A percentile compares a stretch with the other conserved stretches of the same genome.
Conservation (phyloP, 306 rosid genomes). For the Cicer yamashitae region DNA sequence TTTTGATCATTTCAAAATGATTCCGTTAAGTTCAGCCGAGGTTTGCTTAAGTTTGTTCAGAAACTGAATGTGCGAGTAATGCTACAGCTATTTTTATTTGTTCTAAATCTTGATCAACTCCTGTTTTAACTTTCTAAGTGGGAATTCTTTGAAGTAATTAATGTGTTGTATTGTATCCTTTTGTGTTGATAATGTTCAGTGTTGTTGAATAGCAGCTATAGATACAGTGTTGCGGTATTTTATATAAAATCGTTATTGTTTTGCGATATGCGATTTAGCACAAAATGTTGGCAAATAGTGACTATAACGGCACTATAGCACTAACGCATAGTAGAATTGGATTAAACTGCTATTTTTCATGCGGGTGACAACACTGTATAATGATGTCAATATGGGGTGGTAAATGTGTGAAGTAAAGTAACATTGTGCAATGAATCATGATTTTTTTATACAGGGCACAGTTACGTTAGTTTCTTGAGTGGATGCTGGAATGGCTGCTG, state of each 20-base stretch:
- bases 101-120: constrained; percentile 6
- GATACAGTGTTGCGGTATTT: background rate
- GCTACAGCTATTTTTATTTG: constrained; percentile 13
- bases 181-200: background rate
- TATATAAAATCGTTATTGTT: background rate
- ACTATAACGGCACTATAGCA: background rate
- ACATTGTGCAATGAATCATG: constrained; percentile 25
- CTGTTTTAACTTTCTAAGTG: constrained; percentile 5
- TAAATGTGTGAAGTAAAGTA: constrained; percentile 35
- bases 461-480: constrained; percentile 25
- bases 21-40: constrained; percentile 9
- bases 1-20: background rate
- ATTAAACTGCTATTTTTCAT: background rate
- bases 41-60: constrained; percentile 21
- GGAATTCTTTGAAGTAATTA: background rate
- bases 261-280: background rate
- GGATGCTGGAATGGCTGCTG: constrained; percentile 54
- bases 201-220: background rate
- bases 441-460: constrained; percentile 29
- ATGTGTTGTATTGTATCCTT: constrained; percentile 11
- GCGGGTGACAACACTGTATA: background rate
- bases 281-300: background rate
- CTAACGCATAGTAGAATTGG: background rate
- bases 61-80: constrained; percentile 10
- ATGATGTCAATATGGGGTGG: constrained; percentile 11